Percentiles rank a stretch among this genome's conserved stretches.
These are phyloP conservation scores for Podaxis pistillaris DNA, from an alignment of 768 basidiomycete genomes.

Conservation along the genomic window DNA sequence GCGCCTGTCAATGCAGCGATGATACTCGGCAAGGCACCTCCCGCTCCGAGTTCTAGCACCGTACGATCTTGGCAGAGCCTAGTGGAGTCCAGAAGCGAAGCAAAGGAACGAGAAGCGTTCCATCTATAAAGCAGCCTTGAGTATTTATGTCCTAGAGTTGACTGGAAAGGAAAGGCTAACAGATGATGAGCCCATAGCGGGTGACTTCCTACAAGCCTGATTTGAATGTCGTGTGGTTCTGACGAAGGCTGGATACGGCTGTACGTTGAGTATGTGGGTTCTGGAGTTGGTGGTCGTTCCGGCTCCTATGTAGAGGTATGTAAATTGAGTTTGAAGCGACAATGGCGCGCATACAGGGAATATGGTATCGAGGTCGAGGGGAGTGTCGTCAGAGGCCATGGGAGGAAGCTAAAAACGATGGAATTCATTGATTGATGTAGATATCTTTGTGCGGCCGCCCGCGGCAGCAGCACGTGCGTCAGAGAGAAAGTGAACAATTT, in stretches of 20 bases:
- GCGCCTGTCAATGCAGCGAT: conserved; percentile 41
- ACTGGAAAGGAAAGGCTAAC: conserved; percentile 34
- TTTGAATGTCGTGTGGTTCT: conserved; percentile 38
- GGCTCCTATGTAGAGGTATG: conserved; percentile 47
- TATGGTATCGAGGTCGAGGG: conserved; percentile 38
- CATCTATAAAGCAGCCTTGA: conserved; percentile 48
- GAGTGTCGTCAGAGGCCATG: conserved; percentile 30
- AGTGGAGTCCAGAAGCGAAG: conserved; percentile 64
- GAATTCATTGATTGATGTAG: not conserved
- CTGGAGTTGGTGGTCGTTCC: conserved; percentile 64
- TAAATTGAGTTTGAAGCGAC: not conserved
- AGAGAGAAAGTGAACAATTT: not conserved
- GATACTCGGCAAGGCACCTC: conserved; percentile 85
- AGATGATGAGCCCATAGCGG: conserved; percentile 82
- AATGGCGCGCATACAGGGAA: conserved; percentile 43
- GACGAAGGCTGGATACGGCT: conserved; percentile 30
- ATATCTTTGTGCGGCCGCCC: not conserved
- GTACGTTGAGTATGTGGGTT: conserved; percentile 54
- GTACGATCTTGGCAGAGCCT: conserved; percentile 37
- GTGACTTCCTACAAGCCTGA: conserved; percentile 76
- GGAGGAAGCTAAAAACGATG: not conserved
- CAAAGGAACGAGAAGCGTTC: conserved; percentile 77
- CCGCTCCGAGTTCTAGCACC: conserved; percentile 91
- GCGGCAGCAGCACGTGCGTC: not conserved
- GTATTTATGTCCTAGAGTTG: not conserved